Evolutionary conservation across 306 rosid genomes (phyloP), one percentile per base, ranked within the genome.

Genomic region (Astragalus glycyphyllos): DNA sequence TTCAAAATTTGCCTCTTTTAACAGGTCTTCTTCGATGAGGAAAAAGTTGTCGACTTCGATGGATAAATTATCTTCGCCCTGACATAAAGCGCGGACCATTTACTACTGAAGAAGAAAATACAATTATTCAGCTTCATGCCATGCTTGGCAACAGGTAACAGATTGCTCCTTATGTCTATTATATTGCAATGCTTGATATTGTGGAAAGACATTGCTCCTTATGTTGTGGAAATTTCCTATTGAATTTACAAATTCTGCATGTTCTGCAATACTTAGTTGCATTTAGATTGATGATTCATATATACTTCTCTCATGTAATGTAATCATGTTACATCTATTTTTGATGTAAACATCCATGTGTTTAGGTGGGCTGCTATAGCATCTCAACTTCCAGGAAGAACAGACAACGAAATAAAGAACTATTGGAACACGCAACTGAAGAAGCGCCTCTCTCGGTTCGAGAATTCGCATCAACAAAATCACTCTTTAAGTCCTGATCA

Each of bases 371-470:
- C 79, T 81, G 82, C 82, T 7, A 86, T 83, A 63, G 87, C 87
- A 69, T 78, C 84, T 53, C 82, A 86, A 34, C 57, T 83, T 7
- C 84, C 78, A 0, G 84, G 90, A 71, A 83, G 87, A 82, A 83
- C 87, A 23, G 87, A 82, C 66, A 83, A 83, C 50, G 87, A 80
- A 68, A 64, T 86, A 4, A 80, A 86, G 67, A 83, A 86, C 78
- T 83, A 74, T 7, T 86, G 85, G 90, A 86, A 86, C 84, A 83
- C 90, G 0, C 82, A 83, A 68, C 44, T 83, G 47, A 83, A 75
- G 79, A 83, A 83, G 79, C 84, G 82, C 1, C 4, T 54, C 53
- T 50, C 46, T 71, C 67, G 0, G 13, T 17, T 44, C 9, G 50
- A 12, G 37, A 50, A 69, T 32, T 42, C 53, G 9, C 48, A 53